These are phyloP conservation scores for Fistulinella staudtii DNA, from an alignment of 1,284 basidiomycete species.

Conservation along the genomic window DNA sequence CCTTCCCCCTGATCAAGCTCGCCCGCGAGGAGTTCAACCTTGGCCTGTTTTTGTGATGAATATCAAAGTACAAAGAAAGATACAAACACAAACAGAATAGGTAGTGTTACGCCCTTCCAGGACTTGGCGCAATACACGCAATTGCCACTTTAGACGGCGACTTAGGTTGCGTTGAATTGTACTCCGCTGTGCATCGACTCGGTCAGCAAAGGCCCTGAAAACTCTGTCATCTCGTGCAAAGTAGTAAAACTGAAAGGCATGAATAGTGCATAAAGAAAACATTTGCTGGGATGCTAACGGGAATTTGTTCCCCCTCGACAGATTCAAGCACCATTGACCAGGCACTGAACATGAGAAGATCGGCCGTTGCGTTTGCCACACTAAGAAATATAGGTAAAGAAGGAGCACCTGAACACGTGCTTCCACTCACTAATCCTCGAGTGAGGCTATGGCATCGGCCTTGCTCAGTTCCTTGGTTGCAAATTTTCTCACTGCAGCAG, in stretches of 20 bases:
- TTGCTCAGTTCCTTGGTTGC: conserved; percentile 74
- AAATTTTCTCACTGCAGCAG: conserved; percentile 65
- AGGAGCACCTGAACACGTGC: not conserved
- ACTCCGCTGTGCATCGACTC: conserved; percentile 49
- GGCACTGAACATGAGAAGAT: conserved; percentile 68
- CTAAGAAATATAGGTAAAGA: conserved; percentile 35
- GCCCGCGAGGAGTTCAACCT: conserved; percentile 54
- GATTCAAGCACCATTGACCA: conserved; percentile 59
- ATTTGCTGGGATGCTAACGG: conserved; percentile 41
- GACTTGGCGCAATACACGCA: conserved; percentile 55
- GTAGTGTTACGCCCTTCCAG: conserved; percentile 63
- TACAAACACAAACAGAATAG: conserved; percentile 50
- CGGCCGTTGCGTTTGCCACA: conserved; percentile 75
- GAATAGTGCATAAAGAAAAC: conserved; percentile 2
- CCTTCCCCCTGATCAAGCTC: conserved; percentile 63
- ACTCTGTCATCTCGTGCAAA: conserved; percentile 80
- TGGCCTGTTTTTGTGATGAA: conserved; percentile 45
- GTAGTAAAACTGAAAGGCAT: conserved; percentile 56
- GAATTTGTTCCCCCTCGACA: conserved; percentile 56
- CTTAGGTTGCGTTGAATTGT: conserved; percentile 47
- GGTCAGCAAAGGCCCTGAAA: conserved; percentile 64
- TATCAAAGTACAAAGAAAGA: not conserved
- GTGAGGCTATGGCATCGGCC: conserved; percentile 66
- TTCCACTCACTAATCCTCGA: conserved; percentile 74
- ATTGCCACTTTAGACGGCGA: conserved; percentile 66